Evolutionary conservation across 108 stramenopile species (phyloP).

Genomic region (Skeletonema menzelii): DNA sequence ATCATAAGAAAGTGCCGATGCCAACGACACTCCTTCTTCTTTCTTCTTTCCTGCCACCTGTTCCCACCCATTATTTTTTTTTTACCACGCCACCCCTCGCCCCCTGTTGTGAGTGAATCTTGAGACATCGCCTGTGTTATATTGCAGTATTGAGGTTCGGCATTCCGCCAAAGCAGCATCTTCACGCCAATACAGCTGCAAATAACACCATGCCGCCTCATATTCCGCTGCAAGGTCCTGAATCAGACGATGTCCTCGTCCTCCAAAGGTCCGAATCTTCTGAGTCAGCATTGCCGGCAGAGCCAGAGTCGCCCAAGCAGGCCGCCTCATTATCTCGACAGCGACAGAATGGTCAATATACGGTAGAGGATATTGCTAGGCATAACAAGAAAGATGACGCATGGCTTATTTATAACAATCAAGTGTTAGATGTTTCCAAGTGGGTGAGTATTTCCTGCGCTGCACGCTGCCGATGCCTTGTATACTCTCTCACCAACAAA

Average conservation of each 20-base stretch:
- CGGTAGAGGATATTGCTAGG: conserved; percentile 41
- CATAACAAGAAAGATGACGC: conserved; percentile 43
- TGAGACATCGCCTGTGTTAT: no score
- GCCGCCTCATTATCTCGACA: neutral
- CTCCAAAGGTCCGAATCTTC: neutral
- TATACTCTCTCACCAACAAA: neutral
- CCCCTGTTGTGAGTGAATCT: no score
- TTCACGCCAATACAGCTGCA: neutral
- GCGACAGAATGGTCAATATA: conserved; percentile 22
- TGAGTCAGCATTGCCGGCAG: neutral
- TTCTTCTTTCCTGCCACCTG: no score
- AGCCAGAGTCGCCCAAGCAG: neutral
- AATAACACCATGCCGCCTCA: neutral
- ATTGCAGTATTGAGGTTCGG: no score
- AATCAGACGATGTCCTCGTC: neutral
- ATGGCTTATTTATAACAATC: conserved; percentile 58
- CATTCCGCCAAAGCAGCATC: neutral
- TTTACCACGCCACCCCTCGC: no score
- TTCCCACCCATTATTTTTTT: no score
- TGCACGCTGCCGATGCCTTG: neutral
- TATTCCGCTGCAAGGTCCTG: neutral
- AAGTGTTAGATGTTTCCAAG: conserved; percentile 75
- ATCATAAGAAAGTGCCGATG: no score
- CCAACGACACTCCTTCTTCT: no score
- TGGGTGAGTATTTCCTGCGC: conserved; percentile 26